Evolutionary conservation across 306 rosid genomes (phyloP).

Genomic region (Lablab purpureus): DNA sequence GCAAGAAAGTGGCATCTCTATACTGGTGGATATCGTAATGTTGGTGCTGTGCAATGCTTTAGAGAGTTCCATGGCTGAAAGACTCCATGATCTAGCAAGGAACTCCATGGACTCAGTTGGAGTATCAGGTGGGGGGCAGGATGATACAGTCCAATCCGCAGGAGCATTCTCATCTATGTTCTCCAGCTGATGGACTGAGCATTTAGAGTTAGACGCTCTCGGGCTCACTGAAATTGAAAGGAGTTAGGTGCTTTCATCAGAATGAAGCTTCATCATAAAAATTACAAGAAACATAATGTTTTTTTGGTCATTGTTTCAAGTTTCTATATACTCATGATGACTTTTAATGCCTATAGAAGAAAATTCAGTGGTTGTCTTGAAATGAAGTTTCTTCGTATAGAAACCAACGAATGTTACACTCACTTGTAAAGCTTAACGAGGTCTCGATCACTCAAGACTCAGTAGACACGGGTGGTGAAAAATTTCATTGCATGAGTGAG

Average conservation of each 20-base stretch:
- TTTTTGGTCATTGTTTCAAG: constrained; percentile 15
- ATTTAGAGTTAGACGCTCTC: constrained; percentile 50
- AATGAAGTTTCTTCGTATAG: constrained; percentile 6
- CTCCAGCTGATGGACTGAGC: constrained; percentile 66
- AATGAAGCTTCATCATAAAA: constrained; percentile 22
- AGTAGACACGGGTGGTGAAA: constrained; percentile 24
- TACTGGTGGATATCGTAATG: constrained; percentile 45
- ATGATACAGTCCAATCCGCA: constrained; percentile 51
- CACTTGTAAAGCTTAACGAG: constrained; percentile 44
- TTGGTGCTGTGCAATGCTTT: constrained; percentile 73
- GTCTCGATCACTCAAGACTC: constrained; percentile 42
- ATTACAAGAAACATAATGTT: constrained; percentile 7
- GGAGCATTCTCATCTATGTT: constrained; percentile 83
- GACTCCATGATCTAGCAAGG: constrained; percentile 97
- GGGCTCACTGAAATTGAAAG: constrained; percentile 67
- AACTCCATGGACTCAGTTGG: constrained; percentile 98
- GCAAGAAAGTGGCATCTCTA: constrained; percentile 53
- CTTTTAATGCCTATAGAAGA: background rate
- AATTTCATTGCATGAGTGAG: constrained; percentile 37
- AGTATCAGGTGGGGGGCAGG: constrained; percentile 77
- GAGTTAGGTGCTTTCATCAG: constrained; percentile 34
- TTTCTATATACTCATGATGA: background rate
- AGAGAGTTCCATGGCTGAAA: constrained; percentile 87
- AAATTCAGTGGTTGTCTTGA: constrained; percentile 13
- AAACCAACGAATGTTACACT: constrained; percentile 38